Base-by-base conservation (phyloP, 2,329 filamentous ascomycete species). In the Phyllosticta citribraziliensis region DNA sequence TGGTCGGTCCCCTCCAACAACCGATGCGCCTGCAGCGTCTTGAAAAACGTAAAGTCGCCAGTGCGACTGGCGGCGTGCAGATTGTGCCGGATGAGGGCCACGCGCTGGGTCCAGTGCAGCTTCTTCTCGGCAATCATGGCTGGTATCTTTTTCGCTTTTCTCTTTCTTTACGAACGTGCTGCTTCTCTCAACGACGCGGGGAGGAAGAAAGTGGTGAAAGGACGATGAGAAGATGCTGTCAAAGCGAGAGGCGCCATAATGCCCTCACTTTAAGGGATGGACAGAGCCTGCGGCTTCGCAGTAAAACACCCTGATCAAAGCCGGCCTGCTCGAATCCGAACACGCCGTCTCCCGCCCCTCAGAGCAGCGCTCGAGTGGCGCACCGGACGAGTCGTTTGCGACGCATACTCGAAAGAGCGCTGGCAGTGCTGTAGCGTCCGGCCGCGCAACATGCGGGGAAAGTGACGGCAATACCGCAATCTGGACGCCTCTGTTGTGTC, bases 21-120 rank as follows among this genome's bases (percentile, higher is more conserved):
- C 17, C 72, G 70, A 35, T 75, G 70, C 17, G 74, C 76, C 67
- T 79, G 77, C 22, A 78, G 72, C 1, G 72, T 72, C 62, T 77
- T 78, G 72, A 79, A 79, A 68, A 79, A 79, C 55, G 70, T 74
- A 63, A 76, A 79, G 65, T 78, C 75, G 54, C 73, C 73, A 52
- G 74, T 78, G 22, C 73, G 69, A 62, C 74, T 72, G 17, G 76
- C 75, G 9, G 72, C 68, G 64, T 78, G 75, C 33, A 78, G 70
- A 50, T 76, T 78, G 64, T 78, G 76, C 55, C 75, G 68, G 33
- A 78, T 71, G 0, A 79, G 69, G 8, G 76, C 76, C 53, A 79
- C 67, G 6, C 76, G 72, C 66, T 79, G 76, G 19, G 71, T 76
- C 76, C 76, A 79, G 62, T 78, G 76, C 27, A 79, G 69, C 60